Evolutionary conservation across 1,284 basidiomycete species (phyloP).

Genomic region (Cutaneotrichosporon mucoides): DNA sequence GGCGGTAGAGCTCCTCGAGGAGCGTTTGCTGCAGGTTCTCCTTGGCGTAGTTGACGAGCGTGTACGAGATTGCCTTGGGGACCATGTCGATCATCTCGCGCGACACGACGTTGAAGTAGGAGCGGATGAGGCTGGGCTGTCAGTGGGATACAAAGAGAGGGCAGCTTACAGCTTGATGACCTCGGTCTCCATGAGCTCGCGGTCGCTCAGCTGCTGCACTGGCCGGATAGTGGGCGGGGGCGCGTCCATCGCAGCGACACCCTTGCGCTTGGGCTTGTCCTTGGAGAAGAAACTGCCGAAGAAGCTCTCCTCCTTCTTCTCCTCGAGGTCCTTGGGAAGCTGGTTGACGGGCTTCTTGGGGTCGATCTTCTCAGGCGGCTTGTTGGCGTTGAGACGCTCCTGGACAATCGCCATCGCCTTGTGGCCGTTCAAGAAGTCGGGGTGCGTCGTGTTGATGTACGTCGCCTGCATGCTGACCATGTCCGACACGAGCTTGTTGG

Average conservation of each 20-base stretch:
- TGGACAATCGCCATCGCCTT: slow-evolving; percentile 89
- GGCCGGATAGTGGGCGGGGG: slow-evolving; percentile 90
- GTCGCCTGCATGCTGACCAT: slow-evolving; percentile 95
- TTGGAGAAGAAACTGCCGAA: slow-evolving; percentile 88
- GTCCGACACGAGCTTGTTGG: slow-evolving; percentile 88
- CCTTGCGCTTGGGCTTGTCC: slow-evolving; percentile 67
- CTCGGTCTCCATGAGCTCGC: slow-evolving; percentile 97
- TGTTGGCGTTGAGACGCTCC: slow-evolving; percentile 75
- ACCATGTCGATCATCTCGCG: slow-evolving; percentile 99
- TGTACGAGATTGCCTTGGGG: slow-evolving; percentile 92
- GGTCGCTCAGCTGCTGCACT: slow-evolving; percentile 71
- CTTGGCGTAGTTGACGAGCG: slow-evolving; percentile 86
- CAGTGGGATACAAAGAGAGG: no score
- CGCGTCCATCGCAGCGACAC: slow-evolving; percentile 74
- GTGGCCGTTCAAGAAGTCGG: slow-evolving; percentile 95
- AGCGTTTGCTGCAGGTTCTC: slow-evolving; percentile 53
- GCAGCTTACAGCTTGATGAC: slow-evolving; percentile 80
- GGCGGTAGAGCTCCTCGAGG: slow-evolving; percentile 53
- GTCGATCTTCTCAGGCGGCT: slow-evolving; percentile 62
- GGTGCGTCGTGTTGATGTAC: slow-evolving; percentile 83
- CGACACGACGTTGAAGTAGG: slow-evolving; percentile 96
- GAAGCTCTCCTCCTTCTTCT: slow-evolving; percentile 83
- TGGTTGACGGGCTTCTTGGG: slow-evolving; percentile 61
- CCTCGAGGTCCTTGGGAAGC: slow-evolving; percentile 72
- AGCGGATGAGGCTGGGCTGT: slow-evolving; percentile 66